Evolutionary conservation across 1,284 basidiomycete genomes (phyloP).

Genomic region (Ceratobasidium sp.): DNA sequence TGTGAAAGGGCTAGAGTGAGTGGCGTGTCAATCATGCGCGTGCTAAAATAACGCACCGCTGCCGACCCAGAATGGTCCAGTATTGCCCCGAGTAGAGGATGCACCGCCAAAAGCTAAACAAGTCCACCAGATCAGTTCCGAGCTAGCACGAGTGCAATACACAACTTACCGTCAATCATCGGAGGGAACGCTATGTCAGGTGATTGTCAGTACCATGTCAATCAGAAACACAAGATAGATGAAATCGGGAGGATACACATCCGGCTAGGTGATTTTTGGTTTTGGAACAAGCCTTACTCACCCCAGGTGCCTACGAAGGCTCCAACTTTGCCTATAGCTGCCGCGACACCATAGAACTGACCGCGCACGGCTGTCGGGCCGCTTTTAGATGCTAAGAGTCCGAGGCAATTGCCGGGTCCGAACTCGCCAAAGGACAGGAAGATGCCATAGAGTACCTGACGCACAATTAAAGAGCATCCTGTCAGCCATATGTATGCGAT

Average conservation of each 20-base stretch:
- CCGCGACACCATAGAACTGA: conserved; percentile 85
- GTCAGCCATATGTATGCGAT: neutral
- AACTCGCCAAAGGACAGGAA: conserved; percentile 86
- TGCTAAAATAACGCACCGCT: conserved; percentile 60
- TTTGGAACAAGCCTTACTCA: too few relatives aligned
- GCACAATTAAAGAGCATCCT: neutral
- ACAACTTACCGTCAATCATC: conserved; percentile 66
- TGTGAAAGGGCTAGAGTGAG: conserved; percentile 45
- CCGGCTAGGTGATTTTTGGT: conserved; percentile 2
- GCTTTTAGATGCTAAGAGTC: conserved; percentile 82
- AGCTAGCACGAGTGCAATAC: neutral
- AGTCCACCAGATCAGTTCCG: conserved; percentile 37
- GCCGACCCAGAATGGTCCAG: conserved; percentile 84
- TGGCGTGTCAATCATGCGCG: neutral
- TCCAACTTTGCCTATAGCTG: conserved; percentile 90
- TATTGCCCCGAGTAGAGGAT: conserved; percentile 65
- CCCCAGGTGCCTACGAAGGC: conserved; percentile 86
- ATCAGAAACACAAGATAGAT: conserved; percentile 18
- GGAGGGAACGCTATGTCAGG: conserved; percentile 67
- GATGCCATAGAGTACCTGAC: conserved; percentile 83
- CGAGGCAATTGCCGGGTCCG: conserved; percentile 83
- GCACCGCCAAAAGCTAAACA: conserved; percentile 68
- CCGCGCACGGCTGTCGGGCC: conserved; percentile 88
- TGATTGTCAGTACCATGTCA: conserved; percentile 9
- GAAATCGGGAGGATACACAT: neutral